phyloP scores from a whole-genome alignment of 2,329 filamentous ascomycete species.

The Cordyceps javanica region DNA sequence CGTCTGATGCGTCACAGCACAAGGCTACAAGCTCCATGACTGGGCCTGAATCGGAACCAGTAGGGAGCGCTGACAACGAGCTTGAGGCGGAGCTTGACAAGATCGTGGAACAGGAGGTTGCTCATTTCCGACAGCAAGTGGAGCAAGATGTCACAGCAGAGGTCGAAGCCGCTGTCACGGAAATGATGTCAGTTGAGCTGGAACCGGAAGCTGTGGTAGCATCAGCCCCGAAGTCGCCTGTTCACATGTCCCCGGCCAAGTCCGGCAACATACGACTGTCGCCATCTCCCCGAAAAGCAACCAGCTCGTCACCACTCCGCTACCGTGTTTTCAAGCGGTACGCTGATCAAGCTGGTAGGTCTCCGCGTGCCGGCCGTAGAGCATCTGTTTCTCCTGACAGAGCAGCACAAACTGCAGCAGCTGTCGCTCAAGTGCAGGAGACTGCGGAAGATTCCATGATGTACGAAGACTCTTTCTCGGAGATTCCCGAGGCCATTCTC shows the following conservation, averaged over 20 bases:
- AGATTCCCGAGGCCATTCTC: conserved; percentile 46
- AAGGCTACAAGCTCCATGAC: background rate
- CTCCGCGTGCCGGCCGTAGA: background rate
- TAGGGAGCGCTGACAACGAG: background rate
- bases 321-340: conserved; percentile 26
- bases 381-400: conserved; percentile 4
- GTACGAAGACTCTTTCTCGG: conserved; percentile 53
- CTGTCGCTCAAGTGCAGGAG: background rate
- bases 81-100: background rate
- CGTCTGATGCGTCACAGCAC: background rate
- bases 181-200: background rate
- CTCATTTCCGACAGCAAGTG: background rate
- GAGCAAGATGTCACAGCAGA: background rate
- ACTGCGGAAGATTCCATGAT: conserved; percentile 23
- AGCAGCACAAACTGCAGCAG: background rate
- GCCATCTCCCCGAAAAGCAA: conserved; percentile 7
- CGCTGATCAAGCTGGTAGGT: background rate
- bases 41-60: background rate
- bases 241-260: conserved; percentile 16
- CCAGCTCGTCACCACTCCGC: conserved; percentile 23
- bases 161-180: background rate
- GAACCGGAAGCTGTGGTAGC: conserved; percentile 10
- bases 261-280: background rate
- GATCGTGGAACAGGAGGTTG: background rate
- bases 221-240: conserved; percentile 15